These are phyloP conservation scores for Pichiaceae sp. DNA, from an alignment of 1,139 yeast genomes.

Conservation along the genomic window DNA sequence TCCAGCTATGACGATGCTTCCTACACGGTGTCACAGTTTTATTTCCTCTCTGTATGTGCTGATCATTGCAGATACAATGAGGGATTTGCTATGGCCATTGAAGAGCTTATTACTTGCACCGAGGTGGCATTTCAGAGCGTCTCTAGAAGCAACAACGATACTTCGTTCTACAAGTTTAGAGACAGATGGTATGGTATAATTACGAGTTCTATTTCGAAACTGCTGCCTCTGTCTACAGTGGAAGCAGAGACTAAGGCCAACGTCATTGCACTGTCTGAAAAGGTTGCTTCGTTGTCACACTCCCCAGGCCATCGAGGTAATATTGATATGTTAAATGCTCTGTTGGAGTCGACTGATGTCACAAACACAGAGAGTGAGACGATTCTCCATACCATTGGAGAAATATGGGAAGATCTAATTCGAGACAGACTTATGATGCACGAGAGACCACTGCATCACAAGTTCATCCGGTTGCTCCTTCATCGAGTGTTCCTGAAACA, in stretches of 20 bases:
- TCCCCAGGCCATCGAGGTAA: constrained; percentile 13
- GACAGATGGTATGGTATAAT: constrained; percentile 29
- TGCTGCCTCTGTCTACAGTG: constrained; percentile 10
- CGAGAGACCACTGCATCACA: constrained; percentile 56
- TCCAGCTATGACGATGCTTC: constrained; percentile 25
- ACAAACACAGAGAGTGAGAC: constrained; percentile 6
- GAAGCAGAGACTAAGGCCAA: constrained; percentile 1
- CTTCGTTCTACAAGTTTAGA: constrained; percentile 35
- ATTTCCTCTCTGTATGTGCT: constrained; percentile 27
- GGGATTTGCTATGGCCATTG: constrained; percentile 8
- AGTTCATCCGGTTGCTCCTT: constrained; percentile 41
- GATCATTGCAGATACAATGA: constrained; percentile 17
- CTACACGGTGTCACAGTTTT: constrained; percentile 26
- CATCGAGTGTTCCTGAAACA: constrained; percentile 23
- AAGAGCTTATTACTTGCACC: constrained; percentile 6
- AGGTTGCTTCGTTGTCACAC: constrained; percentile 13
- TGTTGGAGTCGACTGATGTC: constrained; percentile 9
- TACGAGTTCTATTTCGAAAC: constrained; percentile 5
- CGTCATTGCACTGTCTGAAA: constrained; percentile 8
- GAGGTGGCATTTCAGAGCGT: constrained; percentile 10
- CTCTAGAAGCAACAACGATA: constrained; percentile 12
- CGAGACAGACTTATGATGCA: constrained; percentile 56
- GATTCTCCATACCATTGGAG: constrained; percentile 28
- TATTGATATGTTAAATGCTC: constrained; percentile 8
- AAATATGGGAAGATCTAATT: constrained; percentile 53